These are phyloP conservation scores for Camellia oleifera DNA, from an alignment of 179 eudicot species.

Conservation along the genomic window DNA sequence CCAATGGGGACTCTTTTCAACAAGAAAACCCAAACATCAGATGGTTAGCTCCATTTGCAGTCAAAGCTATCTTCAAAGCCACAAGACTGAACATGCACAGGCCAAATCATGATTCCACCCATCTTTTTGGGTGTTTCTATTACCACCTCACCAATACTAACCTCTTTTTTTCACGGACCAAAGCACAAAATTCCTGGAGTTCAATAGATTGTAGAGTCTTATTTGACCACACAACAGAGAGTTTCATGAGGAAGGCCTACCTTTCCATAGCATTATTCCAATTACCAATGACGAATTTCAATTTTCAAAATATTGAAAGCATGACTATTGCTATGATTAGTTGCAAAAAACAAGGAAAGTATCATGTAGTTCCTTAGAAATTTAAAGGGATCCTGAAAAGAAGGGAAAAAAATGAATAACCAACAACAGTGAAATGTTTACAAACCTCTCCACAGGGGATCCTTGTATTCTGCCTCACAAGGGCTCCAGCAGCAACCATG, in stretches of 20 bases:
- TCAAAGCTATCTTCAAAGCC: too few relatives aligned
- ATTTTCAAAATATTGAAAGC: not conserved
- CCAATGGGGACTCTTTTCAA: not conserved
- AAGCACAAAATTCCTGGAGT: not conserved
- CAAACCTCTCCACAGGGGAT: constrained; percentile 85
- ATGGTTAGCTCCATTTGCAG: not conserved
- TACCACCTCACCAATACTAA: too few relatives aligned
- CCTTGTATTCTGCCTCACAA: constrained; percentile 76
- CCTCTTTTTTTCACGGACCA: not conserved
- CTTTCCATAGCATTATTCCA: not conserved
- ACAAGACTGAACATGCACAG: too few relatives aligned
- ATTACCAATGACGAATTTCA: not conserved
- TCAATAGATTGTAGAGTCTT: not conserved
- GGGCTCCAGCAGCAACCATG: constrained; percentile 89
- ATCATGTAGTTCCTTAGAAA: not conserved
- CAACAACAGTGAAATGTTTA: not conserved
- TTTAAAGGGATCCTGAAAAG: not conserved
- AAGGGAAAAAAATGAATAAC: not conserved
- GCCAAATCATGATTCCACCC: too few relatives aligned
- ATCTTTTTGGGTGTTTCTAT: too few relatives aligned
- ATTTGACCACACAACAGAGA: not conserved
- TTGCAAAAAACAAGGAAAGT: not conserved
- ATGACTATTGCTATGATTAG: not conserved
- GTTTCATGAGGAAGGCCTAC: not conserved
- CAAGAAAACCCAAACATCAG: not conserved